phyloP scores from a whole-genome alignment of 1,284 basidiomycete genomes.

The Cystobasidium pallidum region DNA sequence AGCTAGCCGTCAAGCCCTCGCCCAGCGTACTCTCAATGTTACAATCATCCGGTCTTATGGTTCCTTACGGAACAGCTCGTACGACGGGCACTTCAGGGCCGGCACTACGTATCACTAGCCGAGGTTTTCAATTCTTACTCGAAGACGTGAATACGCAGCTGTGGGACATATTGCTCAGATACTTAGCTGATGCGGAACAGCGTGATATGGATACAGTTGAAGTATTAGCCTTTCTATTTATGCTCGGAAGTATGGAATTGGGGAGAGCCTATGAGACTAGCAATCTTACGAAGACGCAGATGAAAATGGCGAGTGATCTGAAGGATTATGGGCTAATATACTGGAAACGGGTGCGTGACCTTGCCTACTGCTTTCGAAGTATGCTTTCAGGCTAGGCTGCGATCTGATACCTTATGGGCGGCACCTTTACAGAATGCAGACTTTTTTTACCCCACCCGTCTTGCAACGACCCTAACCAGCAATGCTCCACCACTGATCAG shows the following conservation, averaged over 20 bases:
- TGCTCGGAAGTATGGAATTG: conserved; percentile 90
- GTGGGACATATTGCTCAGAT: conserved; percentile 94
- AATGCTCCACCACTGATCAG: conserved; percentile 67
- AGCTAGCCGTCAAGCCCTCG: conserved; percentile 70
- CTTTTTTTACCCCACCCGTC: conserved; percentile 86
- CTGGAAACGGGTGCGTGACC: conserved; percentile 65
- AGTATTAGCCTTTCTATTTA: conserved; percentile 91
- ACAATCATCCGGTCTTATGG: conserved; percentile 83
- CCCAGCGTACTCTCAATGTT: conserved; percentile 81
- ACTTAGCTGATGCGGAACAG: conserved; percentile 66
- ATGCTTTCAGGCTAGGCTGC: background rate
- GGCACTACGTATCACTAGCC: conserved; percentile 73
- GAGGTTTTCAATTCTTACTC: conserved; percentile 95
- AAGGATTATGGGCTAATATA: conserved; percentile 94
- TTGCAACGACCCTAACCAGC: conserved; percentile 86
- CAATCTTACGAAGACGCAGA: conserved; percentile 75
- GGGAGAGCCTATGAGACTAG: conserved; percentile 92
- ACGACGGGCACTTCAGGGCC: conserved; percentile 24
- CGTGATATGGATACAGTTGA: conserved; percentile 90
- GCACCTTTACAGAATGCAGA: background rate
- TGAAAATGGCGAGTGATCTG: conserved; percentile 86
- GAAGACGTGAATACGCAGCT: conserved; percentile 95
- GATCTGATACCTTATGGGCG: background rate
- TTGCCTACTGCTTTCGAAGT: background rate
- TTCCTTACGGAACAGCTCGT: conserved; percentile 12